Conservation (phyloP, 495 filamentous ascomycete species). For the Hypomontagnella monticulosa region DNA sequence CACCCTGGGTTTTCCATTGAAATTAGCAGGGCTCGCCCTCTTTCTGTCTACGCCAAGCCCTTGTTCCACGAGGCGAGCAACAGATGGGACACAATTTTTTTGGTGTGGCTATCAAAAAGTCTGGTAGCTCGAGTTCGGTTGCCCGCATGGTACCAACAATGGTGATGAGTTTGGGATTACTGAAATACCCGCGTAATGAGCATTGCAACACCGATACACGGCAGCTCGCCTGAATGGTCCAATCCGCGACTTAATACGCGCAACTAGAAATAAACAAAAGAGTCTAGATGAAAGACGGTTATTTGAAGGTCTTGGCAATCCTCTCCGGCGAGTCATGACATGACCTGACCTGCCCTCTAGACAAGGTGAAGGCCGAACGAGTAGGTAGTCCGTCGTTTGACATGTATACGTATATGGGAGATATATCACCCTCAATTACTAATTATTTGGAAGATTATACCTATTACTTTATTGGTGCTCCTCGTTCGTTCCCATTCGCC, state of each 20-base stretch:
- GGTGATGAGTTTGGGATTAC: constrained; percentile 32
- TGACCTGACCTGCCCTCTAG: background rate
- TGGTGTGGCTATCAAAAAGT: constrained; percentile 34
- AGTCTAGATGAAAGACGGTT: background rate
- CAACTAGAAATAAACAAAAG: constrained; percentile 32
- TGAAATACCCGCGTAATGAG: constrained; percentile 41
- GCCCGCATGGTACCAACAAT: constrained; percentile 37
- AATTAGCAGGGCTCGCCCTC: constrained; percentile 30
- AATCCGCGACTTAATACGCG: constrained; percentile 23
- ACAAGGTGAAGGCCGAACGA: too few relatives aligned
- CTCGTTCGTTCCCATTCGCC: too few relatives aligned
- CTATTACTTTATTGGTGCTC: too few relatives aligned
- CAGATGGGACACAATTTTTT: constrained; percentile 33
- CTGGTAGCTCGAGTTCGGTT: constrained; percentile 36
- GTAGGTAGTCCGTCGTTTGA: too few relatives aligned
- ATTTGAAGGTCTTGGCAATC: background rate
- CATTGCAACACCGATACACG: constrained; percentile 39
- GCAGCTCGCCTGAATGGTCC: constrained; percentile 40
- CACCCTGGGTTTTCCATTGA: constrained; percentile 34
- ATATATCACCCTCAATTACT: background rate
- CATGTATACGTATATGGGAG: too few relatives aligned
- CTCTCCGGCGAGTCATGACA: background rate
- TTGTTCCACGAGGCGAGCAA: constrained; percentile 34
- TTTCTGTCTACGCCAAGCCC: constrained; percentile 24
- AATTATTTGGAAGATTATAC: background rate